Base-by-base conservation (phyloP, 1,284 basidiomycete species). In the Porodaedalea pini region DNA sequence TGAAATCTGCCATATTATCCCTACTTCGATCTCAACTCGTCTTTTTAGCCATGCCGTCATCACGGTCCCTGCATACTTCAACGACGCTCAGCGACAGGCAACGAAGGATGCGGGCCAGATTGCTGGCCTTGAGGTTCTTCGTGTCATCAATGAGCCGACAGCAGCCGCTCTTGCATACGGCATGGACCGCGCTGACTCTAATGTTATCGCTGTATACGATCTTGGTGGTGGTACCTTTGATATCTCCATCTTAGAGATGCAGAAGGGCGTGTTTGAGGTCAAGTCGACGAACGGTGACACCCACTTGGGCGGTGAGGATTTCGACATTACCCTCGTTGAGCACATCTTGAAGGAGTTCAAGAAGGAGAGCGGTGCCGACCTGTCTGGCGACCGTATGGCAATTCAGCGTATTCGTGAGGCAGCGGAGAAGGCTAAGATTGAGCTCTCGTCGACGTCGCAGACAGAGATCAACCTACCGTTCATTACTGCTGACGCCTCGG, bases 281-380 rank as follows among this genome's bases (percentile, higher is more conserved):
- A 98, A 98, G 80, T 98, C 96, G 1, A 99, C 96, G 63, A 98
- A 98, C 71, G 96, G 96, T 75, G 95, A 99, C 75, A 98, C 96
- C 23, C 96, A 99, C 73, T 85, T 99, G 61, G 96, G 96, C 75
- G 96, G 96, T 72, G 96, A 99, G 76, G 96, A 99, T 75, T 98
- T 98, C 68, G 94, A 98, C 70, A 89, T 97, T 64, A 76, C 86
- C 47, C 84, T 98, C 40, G 90, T 98, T 66, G 85, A 97, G 67
- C 78, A 93, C 76, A 81, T 99, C 69, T 76, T 98, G 54, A 79
- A 82, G 61, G 90, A 94, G 73, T 98, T 98, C 88, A 92, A 98
- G 86, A 96, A 95, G 78, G 88, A 95, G 71, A 80, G 79, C 5
- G 90, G 92, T 53, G 79, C 90, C 63, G 89, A 94, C 70, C 83